Evolutionary conservation across 441 rosid genomes (phyloP).

Genomic region (Aleurites moluccanus): DNA sequence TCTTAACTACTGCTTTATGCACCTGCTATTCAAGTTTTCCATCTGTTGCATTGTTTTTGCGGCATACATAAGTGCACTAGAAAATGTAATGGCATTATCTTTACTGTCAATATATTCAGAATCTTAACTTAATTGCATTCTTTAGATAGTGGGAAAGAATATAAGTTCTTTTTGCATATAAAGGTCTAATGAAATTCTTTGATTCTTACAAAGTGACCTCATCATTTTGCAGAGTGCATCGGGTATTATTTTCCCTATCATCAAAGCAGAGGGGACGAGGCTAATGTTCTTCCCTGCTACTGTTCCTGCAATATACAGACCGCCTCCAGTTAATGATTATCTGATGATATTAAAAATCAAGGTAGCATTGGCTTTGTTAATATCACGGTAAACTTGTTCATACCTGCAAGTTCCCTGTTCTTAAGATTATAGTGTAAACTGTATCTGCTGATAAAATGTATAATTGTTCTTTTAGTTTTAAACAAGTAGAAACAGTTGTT

Average conservation of each 20-base stretch:
- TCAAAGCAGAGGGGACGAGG: constrained; percentile 81
- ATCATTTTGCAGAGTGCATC: constrained; percentile 57
- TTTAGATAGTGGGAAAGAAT: no score
- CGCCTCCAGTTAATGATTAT: constrained; percentile 39
- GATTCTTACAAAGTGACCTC: constrained; percentile 12
- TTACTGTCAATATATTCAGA: no score
- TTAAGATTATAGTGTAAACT: not conserved
- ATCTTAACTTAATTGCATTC: no score
- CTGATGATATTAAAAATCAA: not conserved
- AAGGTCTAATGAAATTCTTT: not conserved
- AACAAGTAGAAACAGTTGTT: not conserved
- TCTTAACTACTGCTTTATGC: not conserved
- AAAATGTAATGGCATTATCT: not conserved
- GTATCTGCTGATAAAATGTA: not conserved
- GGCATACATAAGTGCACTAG: not conserved
- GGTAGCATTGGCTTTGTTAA: no score
- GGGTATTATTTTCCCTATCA: constrained; percentile 81
- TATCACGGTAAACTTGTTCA: not conserved
- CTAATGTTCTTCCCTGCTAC: constrained; percentile 89
- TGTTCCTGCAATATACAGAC: constrained; percentile 64
- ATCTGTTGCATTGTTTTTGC: not conserved
- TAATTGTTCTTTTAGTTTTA: not conserved
- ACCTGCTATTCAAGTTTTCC: not conserved
- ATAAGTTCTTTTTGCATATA: not conserved
- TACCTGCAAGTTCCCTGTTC: not conserved